Percentiles rank a stretch among this genome's conserved stretches.
Evolutionary conservation across 1,284 basidiomycete species (phyloP).

Genomic region (Sanghuangporus sanghuang): DNA sequence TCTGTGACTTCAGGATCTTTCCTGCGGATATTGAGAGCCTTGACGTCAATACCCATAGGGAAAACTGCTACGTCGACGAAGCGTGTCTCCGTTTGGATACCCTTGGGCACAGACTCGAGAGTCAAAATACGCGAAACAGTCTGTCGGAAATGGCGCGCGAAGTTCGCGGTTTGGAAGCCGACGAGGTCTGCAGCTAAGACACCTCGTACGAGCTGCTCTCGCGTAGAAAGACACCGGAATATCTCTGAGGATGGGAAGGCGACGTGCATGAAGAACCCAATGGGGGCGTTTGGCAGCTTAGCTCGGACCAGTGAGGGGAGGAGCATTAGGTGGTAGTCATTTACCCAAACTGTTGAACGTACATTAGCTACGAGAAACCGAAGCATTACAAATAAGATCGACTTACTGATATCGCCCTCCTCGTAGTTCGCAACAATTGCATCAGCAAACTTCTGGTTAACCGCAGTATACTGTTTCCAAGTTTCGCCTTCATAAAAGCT

Average conservation of each 20-base stretch:
- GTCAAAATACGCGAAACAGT: slow-evolving; percentile 79
- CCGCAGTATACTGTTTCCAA: slow-evolving; percentile 75
- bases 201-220: slow-evolving; percentile 62
- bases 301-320: slow-evolving; percentile 72
- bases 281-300: slow-evolving; percentile 57
- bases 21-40: slow-evolving; percentile 60
- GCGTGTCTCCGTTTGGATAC: slow-evolving; percentile 58
- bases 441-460: slow-evolving; percentile 82
- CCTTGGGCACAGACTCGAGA: slow-evolving; percentile 79
- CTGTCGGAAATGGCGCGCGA: slow-evolving; percentile 75
- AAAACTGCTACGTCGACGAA: slow-evolving; percentile 86
- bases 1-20: slow-evolving; percentile 76
- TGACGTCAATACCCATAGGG: slow-evolving; percentile 87
- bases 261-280: slow-evolving; percentile 88
- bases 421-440: slow-evolving; percentile 68
- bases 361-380: neutral
- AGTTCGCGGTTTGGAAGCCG: slow-evolving; percentile 85
- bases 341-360: slow-evolving; percentile 57
- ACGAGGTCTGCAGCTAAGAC: slow-evolving; percentile 70
- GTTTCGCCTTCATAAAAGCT: slow-evolving; percentile 73
- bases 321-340: slow-evolving; percentile 85
- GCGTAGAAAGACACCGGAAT: slow-evolving; percentile 75
- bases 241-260: slow-evolving; percentile 87
- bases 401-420: slow-evolving; percentile 72
- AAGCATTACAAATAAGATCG: too few relatives aligned